Percentiles rank a stretch among this genome's conserved stretches.
These are phyloP conservation scores for Diaporthe ampelina DNA, from an alignment of 2,329 filamentous ascomycete genomes.

Conservation along the genomic window DNA sequence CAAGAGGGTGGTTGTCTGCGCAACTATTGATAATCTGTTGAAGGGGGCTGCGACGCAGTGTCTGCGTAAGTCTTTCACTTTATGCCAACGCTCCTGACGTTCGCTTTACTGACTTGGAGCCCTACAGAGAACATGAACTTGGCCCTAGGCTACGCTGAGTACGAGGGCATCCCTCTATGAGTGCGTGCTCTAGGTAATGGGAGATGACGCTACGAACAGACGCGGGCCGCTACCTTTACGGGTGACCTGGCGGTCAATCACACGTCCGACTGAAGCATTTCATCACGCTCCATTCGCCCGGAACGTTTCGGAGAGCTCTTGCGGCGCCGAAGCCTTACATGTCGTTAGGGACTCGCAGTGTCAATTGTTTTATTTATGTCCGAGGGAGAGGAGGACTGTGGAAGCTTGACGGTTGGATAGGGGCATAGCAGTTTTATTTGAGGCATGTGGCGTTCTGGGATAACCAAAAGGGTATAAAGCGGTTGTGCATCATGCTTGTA, in stretches of 20 bases:
- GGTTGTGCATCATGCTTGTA: conserved; percentile 34
- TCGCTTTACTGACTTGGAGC: conserved; percentile 21
- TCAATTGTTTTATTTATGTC: background rate
- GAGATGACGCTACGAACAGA: background rate
- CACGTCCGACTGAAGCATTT: background rate
- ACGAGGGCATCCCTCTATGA: conserved; percentile 83
- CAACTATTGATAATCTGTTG: conserved; percentile 92
- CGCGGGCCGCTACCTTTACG: background rate
- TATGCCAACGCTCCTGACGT: conserved; percentile 38
- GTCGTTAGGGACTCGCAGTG: background rate
- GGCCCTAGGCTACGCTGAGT: conserved; percentile 89
- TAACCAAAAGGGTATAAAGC: conserved; percentile 35
- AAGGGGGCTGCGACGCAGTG: conserved; percentile 96
- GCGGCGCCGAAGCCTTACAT: background rate
- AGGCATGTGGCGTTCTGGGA: conserved; percentile 42
- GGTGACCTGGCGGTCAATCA: background rate
- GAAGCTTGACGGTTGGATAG: background rate
- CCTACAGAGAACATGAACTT: conserved; percentile 89
- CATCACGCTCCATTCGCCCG: background rate
- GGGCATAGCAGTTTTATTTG: conserved; percentile 21
- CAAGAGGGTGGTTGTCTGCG: conserved; percentile 93
- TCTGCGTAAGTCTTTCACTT: conserved; percentile 75
- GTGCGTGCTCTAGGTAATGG: background rate
- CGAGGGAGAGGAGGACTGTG: background rate
- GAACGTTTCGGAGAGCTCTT: no score